Percentiles rank a stretch among this genome's conserved stretches.
Evolutionary conservation across 306 rosid species (phyloP).

Genomic region (Phaseolus lunatus): DNA sequence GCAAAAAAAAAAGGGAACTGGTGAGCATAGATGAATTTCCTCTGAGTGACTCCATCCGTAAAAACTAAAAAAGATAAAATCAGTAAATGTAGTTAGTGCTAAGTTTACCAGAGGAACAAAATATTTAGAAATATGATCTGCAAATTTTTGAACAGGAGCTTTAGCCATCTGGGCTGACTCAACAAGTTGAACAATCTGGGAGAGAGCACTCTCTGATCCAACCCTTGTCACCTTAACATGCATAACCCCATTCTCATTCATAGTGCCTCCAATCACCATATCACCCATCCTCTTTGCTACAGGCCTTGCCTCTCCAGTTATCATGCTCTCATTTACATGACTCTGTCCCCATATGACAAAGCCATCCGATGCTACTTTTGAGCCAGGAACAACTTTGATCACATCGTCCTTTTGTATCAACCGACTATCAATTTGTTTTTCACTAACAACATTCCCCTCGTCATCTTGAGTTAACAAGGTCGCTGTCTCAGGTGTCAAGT

Average conservation of each 20-base stretch:
- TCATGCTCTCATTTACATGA: conserved; percentile 87
- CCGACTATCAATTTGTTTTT: conserved; percentile 66
- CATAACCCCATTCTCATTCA: conserved; percentile 85
- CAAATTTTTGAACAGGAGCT: conserved; percentile 89
- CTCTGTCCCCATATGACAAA: conserved; percentile 74
- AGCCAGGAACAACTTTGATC: conserved; percentile 71
- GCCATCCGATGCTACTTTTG: conserved; percentile 84
- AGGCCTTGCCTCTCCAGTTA: conserved; percentile 80
- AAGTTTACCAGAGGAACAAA: conserved; percentile 77
- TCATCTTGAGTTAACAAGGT: conserved; percentile 57
- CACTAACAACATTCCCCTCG: conserved; percentile 58
- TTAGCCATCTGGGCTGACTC: conserved; percentile 94
- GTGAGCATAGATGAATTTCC: background rate
- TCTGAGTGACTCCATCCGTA: background rate
- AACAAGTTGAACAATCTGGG: conserved; percentile 86
- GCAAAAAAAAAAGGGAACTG: conserved; percentile 1
- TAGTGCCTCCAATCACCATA: conserved; percentile 80
- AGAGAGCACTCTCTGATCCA: conserved; percentile 85
- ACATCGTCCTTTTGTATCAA: conserved; percentile 78
- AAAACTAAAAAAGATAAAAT: background rate
- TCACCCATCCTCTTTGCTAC: conserved; percentile 67
- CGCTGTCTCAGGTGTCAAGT: conserved; percentile 77
- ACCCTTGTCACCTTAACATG: conserved; percentile 82
- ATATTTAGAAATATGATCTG: conserved; percentile 80
- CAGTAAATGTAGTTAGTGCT: background rate